These are phyloP conservation scores for Penicillium psychrosexuale DNA, from an alignment of 2,329 filamentous ascomycete genomes.

Conservation along the genomic window DNA sequence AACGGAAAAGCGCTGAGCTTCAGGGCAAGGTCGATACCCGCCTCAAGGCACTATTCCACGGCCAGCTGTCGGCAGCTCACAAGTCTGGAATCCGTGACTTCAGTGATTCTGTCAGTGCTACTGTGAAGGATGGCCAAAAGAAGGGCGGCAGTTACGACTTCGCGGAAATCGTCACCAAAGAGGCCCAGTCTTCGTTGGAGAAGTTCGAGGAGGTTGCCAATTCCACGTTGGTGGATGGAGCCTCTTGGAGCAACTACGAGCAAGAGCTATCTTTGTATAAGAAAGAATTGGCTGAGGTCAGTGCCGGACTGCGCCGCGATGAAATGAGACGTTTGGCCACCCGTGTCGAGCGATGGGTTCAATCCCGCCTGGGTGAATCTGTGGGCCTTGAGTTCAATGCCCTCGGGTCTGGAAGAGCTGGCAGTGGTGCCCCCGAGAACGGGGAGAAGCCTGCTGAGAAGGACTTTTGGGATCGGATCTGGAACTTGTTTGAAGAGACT, in stretches of 20 bases:
- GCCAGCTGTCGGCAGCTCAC: conserved; percentile 84
- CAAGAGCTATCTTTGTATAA: conserved; percentile 76
- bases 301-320: conserved; percentile 78
- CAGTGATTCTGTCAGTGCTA: conserved; percentile 77
- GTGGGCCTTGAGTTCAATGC: conserved; percentile 95
- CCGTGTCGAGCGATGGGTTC: conserved; percentile 90
- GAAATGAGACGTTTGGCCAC: conserved; percentile 93
- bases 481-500: conserved; percentile 77
- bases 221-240: conserved; percentile 71
- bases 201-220: conserved; percentile 74
- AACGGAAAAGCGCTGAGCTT: conserved; percentile 78
- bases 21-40: conserved; percentile 83
- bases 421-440: conserved; percentile 73
- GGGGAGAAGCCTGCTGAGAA: conserved; percentile 76
- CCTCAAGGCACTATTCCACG: conserved; percentile 80
- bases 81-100: conserved; percentile 83
- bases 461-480: conserved; percentile 93
- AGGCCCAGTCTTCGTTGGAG: conserved; percentile 72
- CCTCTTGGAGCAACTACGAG: conserved; percentile 83
- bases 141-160: conserved; percentile 90
- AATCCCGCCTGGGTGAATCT: conserved; percentile 79
- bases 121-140: conserved; percentile 90
- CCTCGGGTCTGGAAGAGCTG: conserved; percentile 81
- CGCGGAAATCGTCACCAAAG: conserved; percentile 80
- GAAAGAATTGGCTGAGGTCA: conserved; percentile 88